Percentiles rank a stretch among this genome's conserved stretches.
These are phyloP conservation scores for Xylaria venustula DNA, from an alignment of 495 filamentous ascomycete genomes.

Conservation along the genomic window DNA sequence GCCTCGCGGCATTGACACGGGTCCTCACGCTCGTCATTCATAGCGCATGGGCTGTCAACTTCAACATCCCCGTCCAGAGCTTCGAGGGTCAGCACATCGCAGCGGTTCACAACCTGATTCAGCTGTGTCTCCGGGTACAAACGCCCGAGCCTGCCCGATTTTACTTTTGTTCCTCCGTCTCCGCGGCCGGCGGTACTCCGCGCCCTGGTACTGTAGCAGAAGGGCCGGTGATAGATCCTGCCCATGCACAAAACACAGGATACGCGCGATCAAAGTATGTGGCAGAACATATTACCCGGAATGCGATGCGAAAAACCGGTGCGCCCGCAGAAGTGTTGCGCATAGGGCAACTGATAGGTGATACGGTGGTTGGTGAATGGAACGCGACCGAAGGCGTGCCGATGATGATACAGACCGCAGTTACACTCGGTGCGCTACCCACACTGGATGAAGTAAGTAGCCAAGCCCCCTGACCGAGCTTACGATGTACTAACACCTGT, in stretches of 20 bases:
- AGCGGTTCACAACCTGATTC: slow-evolving; percentile 52
- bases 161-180: slow-evolving; percentile 54
- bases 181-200: slow-evolving; percentile 42
- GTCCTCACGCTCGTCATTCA: slow-evolving; percentile 54
- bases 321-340: slow-evolving; percentile 44
- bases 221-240: slow-evolving; percentile 31
- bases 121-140: slow-evolving; percentile 48
- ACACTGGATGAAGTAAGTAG: slow-evolving; percentile 37
- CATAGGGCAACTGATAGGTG: slow-evolving; percentile 60
- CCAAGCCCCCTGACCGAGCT: slow-evolving; percentile 2
- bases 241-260: slow-evolving; percentile 49
- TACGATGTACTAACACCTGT: not conserved
- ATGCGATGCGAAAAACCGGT: slow-evolving; percentile 28
- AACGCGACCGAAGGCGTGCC: slow-evolving; percentile 65
- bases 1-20: slow-evolving; percentile 38
- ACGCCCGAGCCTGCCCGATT: slow-evolving; percentile 44
- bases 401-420: slow-evolving; percentile 53
- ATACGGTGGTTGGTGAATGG: slow-evolving; percentile 55
- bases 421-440: slow-evolving; percentile 50
- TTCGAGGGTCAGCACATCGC: slow-evolving; percentile 49
- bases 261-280: slow-evolving; percentile 65
- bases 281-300: slow-evolving; percentile 54
- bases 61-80: slow-evolving; percentile 44
- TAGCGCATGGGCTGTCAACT: slow-evolving; percentile 59
- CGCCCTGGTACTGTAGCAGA: slow-evolving; percentile 41